A percentile compares a stretch with the other conserved stretches of the same genome.
These are phyloP conservation scores for Corylus heterophylla DNA, from an alignment of 306 rosid species.

Conservation along the genomic window DNA sequence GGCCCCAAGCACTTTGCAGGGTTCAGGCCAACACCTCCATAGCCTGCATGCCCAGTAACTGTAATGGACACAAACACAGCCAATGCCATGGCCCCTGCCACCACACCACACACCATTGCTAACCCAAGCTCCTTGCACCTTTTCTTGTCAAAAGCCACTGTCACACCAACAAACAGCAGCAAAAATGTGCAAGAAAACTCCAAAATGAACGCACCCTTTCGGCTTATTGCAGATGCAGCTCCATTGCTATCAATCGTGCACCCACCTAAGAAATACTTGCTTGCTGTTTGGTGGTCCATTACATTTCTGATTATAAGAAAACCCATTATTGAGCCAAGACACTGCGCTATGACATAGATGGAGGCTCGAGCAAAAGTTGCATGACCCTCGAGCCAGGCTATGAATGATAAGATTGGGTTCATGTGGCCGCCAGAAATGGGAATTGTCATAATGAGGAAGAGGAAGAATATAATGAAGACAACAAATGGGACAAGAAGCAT, in stretches of 20 bases:
- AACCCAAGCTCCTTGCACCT: constrained; percentile 56
- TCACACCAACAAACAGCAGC: constrained; percentile 67
- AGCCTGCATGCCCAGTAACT: constrained; percentile 49
- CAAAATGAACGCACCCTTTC: constrained; percentile 42
- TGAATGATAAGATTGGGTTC: constrained; percentile 63
- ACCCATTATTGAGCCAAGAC: constrained; percentile 59
- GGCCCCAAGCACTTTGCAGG: constrained; percentile 82
- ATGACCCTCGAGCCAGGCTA: constrained; percentile 46
- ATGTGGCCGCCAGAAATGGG: constrained; percentile 78
- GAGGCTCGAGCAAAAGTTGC: constrained; percentile 39
- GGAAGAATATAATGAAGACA: constrained; percentile 59
- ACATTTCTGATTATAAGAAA: constrained; percentile 49
- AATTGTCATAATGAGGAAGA: constrained; percentile 62
- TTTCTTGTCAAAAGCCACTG: constrained; percentile 61
- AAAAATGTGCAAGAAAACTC: constrained; percentile 68
- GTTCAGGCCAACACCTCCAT: constrained; percentile 70
- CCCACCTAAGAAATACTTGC: constrained; percentile 61
- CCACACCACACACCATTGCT: constrained; percentile 50
- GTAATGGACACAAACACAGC: constrained; percentile 65
- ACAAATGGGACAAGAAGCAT: constrained; percentile 63
- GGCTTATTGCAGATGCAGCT: constrained; percentile 4
- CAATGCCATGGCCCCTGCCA: constrained; percentile 57
- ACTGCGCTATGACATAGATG: constrained; percentile 51
- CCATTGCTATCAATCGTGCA: constrained; percentile 45
- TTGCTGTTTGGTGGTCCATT: constrained; percentile 36